Conservation (phyloP, 2,329 filamentous ascomycete species). For the Pyrenophora teres region DNA sequence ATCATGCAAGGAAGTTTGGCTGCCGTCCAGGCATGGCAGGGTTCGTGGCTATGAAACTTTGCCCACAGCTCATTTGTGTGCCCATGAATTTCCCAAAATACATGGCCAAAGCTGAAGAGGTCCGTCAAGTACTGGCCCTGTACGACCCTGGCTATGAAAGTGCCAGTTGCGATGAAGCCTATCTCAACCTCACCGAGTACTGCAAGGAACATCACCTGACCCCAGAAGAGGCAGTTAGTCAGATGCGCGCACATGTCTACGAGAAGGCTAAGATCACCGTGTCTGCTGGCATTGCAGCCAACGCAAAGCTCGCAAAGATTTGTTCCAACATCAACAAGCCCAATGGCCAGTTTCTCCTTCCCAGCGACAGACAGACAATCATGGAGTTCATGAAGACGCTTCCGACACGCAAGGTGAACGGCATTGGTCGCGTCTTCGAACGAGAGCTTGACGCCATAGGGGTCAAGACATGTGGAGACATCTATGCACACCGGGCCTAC, state of each 20-base stretch:
- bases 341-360: constrained; percentile 83
- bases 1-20: constrained; percentile 85
- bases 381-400: constrained; percentile 85
- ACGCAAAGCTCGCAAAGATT: constrained; percentile 93
- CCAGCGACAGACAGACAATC: constrained; percentile 73
- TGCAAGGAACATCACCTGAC: constrained; percentile 70
- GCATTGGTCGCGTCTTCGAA: constrained; percentile 91
- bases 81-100: constrained; percentile 92
- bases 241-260: constrained; percentile 77
- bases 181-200: constrained; percentile 89
- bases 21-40: constrained; percentile 94
- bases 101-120: constrained; percentile 83
- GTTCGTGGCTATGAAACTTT: constrained; percentile 93
- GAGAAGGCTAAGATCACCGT: constrained; percentile 82
- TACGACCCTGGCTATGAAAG: constrained; percentile 93
- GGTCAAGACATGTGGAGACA: constrained; percentile 85
- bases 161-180: constrained; percentile 94
- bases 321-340: constrained; percentile 96
- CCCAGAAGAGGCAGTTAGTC: constrained; percentile 74
- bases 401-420: constrained; percentile 89
- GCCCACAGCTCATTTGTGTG: constrained; percentile 80
- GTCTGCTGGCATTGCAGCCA: constrained; percentile 91
- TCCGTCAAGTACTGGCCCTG: constrained; percentile 78
- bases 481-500: constrained; percentile 75
- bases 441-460: constrained; percentile 87